Percentiles rank a stretch among this genome's conserved stretches.
phyloP scores from a whole-genome alignment of 257 asterid species.

The Buddleja alternifolia region DNA sequence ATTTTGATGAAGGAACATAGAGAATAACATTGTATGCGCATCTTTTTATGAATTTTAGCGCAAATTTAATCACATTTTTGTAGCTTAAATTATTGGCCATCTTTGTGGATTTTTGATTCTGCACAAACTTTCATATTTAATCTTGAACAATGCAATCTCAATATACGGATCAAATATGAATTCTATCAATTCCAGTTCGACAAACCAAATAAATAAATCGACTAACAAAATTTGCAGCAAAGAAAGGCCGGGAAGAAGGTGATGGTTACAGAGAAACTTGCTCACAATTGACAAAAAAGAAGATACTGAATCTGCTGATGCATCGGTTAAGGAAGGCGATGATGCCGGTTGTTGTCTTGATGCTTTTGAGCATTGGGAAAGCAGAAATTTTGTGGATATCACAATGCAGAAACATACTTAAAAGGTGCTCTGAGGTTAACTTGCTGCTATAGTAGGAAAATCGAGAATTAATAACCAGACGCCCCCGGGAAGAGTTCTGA shows the following conservation, averaged over 20 bases:
- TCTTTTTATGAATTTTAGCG: too few relatives aligned
- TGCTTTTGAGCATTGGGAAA: not conserved
- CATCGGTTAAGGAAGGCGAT: not conserved
- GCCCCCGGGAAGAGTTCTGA: constrained; percentile 93
- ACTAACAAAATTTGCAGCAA: constrained; percentile 29
- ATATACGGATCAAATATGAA: too few relatives aligned
- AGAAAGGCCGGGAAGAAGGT: constrained; percentile 8
- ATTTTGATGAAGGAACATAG: too few relatives aligned
- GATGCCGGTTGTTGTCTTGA: constrained; percentile 9
- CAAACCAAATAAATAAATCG: too few relatives aligned
- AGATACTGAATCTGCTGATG: not conserved
- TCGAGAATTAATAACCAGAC: constrained; percentile 44
- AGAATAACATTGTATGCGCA: too few relatives aligned
- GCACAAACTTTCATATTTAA: too few relatives aligned
- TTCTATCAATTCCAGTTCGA: too few relatives aligned
- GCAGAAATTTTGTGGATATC: not conserved
- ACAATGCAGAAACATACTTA: constrained; percentile 13
- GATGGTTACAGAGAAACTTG: not conserved
- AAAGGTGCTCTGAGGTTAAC: not conserved
- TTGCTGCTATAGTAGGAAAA: not conserved
- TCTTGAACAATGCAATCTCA: too few relatives aligned
- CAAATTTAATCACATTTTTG: too few relatives aligned
- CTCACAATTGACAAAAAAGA: not conserved
- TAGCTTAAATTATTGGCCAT: too few relatives aligned
- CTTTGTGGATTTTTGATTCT: too few relatives aligned